Percentiles rank a stretch among this genome's conserved stretches.
Evolutionary conservation across 1,139 yeast genomes (phyloP).

Genomic region (Suhomyces bolitotheri): DNA sequence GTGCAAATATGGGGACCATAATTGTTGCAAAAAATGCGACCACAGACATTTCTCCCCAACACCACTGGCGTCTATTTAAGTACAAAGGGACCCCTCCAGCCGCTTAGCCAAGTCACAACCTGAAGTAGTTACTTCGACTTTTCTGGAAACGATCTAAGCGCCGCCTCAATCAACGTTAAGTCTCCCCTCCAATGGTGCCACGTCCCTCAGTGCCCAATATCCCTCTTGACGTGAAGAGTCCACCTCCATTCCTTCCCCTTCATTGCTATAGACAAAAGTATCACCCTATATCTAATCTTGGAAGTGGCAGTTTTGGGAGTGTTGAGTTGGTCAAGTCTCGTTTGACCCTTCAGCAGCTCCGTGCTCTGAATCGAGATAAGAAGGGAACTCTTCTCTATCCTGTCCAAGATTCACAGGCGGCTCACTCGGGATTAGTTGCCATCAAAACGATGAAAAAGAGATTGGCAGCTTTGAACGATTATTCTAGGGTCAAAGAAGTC

Average conservation of each 20-base stretch:
- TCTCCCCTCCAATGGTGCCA: too few relatives aligned
- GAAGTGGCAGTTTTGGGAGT: slow-evolving; percentile 78
- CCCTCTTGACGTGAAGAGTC: slow-evolving; percentile 19
- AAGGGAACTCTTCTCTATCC: slow-evolving; percentile 56
- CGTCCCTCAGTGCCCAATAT: too few relatives aligned
- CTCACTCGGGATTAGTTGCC: slow-evolving; percentile 57
- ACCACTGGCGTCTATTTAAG: not conserved
- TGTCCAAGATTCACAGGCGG: slow-evolving; percentile 24
- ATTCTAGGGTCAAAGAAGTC: slow-evolving; percentile 69
- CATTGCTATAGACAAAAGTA: slow-evolving; percentile 47
- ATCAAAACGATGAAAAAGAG: slow-evolving; percentile 74
- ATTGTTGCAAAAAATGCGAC: slow-evolving; percentile 10
- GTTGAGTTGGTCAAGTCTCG: slow-evolving; percentile 60
- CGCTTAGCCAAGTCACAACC: too few relatives aligned
- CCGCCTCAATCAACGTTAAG: not conserved
- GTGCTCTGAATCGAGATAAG: slow-evolving; percentile 14
- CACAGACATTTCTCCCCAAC: not conserved
- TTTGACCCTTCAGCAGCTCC: slow-evolving; percentile 12
- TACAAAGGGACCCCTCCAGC: not conserved
- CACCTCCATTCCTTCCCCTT: slow-evolving; percentile 36
- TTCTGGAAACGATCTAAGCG: not conserved
- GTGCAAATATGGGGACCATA: too few relatives aligned
- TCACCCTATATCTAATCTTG: slow-evolving; percentile 54
- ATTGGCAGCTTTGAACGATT: slow-evolving; percentile 52
- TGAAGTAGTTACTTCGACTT: too few relatives aligned